Conservation (phyloP, 768 basidiomycete species). For the Tylopilus subfusipes region DNA sequence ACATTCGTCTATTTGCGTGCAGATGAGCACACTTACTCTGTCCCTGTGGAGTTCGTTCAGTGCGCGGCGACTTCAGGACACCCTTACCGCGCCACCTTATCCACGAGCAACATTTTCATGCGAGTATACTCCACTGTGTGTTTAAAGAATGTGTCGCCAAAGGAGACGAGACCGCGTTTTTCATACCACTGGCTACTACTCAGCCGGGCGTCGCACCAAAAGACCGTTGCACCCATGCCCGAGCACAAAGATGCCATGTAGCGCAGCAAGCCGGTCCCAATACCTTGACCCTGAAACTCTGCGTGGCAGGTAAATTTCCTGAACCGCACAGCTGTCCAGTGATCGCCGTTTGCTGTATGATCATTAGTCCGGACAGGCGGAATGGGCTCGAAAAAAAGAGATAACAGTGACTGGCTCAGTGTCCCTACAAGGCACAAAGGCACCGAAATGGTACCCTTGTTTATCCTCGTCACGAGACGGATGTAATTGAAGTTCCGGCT, state of each 20-base stretch:
- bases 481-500: slow-evolving; percentile 44
- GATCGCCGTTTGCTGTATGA: neutral
- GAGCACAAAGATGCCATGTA: slow-evolving; percentile 38
- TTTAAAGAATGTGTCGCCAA: slow-evolving; percentile 53
- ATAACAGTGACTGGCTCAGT: slow-evolving; percentile 51
- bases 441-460: slow-evolving; percentile 51
- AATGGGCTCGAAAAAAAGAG: slow-evolving; percentile 50
- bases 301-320: slow-evolving; percentile 60
- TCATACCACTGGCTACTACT: slow-evolving; percentile 48
- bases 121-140: slow-evolving; percentile 52
- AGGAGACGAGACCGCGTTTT: slow-evolving; percentile 46
- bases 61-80: neutral
- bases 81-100: neutral
- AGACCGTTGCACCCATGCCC: slow-evolving; percentile 38
- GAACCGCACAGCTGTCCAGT: slow-evolving; percentile 40
- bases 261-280: slow-evolving; percentile 48
- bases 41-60: neutral
- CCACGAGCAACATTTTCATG: slow-evolving; percentile 41
- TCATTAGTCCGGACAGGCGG: slow-evolving; percentile 16
- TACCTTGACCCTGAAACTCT: slow-evolving; percentile 48
- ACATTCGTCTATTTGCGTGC: neutral
- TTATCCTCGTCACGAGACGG: slow-evolving; percentile 50
- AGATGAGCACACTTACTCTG: slow-evolving; percentile 5
- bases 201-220: slow-evolving; percentile 60
- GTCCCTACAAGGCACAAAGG: slow-evolving; percentile 40